Percentiles rank a stretch among this genome's conserved stretches.
Conservation (phyloP, 2,329 filamentous ascomycete species). For the Ascochyta pisi region DNA sequence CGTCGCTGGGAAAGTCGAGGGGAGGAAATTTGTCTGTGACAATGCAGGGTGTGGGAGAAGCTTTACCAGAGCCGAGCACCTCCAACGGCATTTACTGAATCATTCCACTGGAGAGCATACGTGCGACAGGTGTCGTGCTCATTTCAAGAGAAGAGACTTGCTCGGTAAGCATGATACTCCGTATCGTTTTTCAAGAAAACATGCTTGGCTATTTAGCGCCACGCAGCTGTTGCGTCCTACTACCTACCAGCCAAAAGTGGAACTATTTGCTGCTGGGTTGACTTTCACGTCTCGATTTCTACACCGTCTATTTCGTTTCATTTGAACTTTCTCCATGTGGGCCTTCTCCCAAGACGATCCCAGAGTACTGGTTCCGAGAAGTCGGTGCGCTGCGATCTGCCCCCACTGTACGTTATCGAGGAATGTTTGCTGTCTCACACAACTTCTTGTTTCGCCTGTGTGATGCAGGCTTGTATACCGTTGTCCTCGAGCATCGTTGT, state of each 20-base stretch:
- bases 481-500: conserved; percentile 8
- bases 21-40: conserved; percentile 71
- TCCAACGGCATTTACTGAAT: conserved; percentile 94
- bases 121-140: conserved; percentile 65
- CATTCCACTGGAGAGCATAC: conserved; percentile 67
- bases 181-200: neutral
- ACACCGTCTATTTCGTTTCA: neutral
- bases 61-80: conserved; percentile 92
- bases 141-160: conserved; percentile 67
- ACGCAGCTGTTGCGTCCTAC: neutral
- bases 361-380: neutral
- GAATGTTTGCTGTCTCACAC: neutral
- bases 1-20: conserved; percentile 48
- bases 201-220: neutral
- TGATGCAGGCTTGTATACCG: neutral
- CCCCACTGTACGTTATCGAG: conserved; percentile 13
- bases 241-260: neutral
- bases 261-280: neutral
- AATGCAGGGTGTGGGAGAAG: conserved; percentile 88
- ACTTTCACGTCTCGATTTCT: neutral
- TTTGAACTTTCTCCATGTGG: neutral
- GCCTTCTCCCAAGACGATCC: neutral
- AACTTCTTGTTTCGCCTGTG: neutral
- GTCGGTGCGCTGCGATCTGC: neutral
- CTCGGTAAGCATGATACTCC: conserved; percentile 53